Evolutionary conservation across 345 rosid species (phyloP).

Genomic region (Aquilaria malaccensis): DNA sequence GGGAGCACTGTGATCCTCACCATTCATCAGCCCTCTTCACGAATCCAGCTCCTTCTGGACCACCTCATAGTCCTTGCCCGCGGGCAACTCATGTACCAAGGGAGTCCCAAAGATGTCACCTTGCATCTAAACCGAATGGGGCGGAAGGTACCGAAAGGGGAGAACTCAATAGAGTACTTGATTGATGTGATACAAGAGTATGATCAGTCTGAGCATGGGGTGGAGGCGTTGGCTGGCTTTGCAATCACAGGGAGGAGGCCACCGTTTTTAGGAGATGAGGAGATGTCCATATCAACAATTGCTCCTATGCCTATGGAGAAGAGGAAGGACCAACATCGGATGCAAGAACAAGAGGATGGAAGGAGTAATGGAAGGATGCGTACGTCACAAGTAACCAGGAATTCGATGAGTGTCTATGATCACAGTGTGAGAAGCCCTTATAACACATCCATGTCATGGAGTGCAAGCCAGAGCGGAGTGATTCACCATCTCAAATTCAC

Average conservation of each 20-base stretch:
- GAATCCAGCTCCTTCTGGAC: constrained; percentile 51
- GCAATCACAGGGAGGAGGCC: constrained; percentile 48
- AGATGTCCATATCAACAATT: constrained; percentile 23
- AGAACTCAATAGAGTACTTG: constrained; percentile 46
- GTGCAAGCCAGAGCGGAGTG: constrained; percentile 31
- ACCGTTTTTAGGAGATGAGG: constrained; percentile 28
- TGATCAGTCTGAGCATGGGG: constrained; percentile 48
- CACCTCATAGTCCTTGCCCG: constrained; percentile 61
- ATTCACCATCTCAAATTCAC: constrained; percentile 36
- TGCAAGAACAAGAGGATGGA: background rate
- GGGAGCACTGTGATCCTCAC: constrained; percentile 69
- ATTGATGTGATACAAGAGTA: constrained; percentile 61
- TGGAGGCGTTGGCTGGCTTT: constrained; percentile 44
- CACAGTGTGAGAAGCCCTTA: constrained; percentile 46
- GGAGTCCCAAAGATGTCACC: constrained; percentile 43
- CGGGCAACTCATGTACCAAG: constrained; percentile 66
- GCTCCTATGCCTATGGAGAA: constrained; percentile 18
- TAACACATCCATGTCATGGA: constrained; percentile 43
- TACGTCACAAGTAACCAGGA: constrained; percentile 17
- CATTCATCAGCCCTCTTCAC: constrained; percentile 58
- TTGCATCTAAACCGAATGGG: constrained; percentile 51
- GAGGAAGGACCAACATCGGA: background rate
- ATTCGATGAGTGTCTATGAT: constrained; percentile 26
- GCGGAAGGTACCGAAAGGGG: constrained; percentile 47
- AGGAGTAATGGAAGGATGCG: constrained; percentile 20